Conservation (phyloP, 441 rosid species). For the Jatropha podagrica region DNA sequence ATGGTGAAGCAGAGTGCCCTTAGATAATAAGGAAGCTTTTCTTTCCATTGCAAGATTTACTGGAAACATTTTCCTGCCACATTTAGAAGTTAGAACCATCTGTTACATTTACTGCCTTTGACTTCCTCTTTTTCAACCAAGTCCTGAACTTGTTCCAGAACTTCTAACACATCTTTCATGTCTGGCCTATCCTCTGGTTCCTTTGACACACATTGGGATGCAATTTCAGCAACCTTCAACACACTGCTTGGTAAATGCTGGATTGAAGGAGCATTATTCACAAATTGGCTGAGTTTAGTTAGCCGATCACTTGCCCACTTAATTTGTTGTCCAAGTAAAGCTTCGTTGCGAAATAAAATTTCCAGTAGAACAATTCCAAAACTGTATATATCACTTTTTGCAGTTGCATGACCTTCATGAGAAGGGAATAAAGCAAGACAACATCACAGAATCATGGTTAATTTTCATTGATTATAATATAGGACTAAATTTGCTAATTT, state of each 20-base stretch:
- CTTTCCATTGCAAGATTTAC: conserved; percentile 15
- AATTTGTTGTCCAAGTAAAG: conserved; percentile 56
- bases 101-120: conserved; percentile 1
- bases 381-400: conserved; percentile 70
- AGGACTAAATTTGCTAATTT: too few relatives aligned
- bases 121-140: conserved; percentile 13
- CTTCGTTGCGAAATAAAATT: conserved; percentile 66
- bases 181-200: conserved; percentile 61
- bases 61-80: conserved; percentile 8
- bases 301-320: conserved; percentile 66
- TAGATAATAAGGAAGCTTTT: background rate
- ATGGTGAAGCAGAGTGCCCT: too few relatives aligned
- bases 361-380: conserved; percentile 83
- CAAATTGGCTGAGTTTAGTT: conserved; percentile 40
- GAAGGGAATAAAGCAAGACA: background rate
- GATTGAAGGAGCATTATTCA: conserved; percentile 56
- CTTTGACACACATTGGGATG: conserved; percentile 56
- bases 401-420: conserved; percentile 55
- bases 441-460: background rate
- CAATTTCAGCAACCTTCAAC: conserved; percentile 46
- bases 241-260: conserved; percentile 50
- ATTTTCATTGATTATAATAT: too few relatives aligned
- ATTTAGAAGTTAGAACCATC: background rate
- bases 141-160: conserved; percentile 47
- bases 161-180: conserved; percentile 55